Percentiles rank a stretch among this genome's conserved stretches.
phyloP scores from a whole-genome alignment of 192 early-diverging fungal species.

The Chytriomyces hyalinus region DNA sequence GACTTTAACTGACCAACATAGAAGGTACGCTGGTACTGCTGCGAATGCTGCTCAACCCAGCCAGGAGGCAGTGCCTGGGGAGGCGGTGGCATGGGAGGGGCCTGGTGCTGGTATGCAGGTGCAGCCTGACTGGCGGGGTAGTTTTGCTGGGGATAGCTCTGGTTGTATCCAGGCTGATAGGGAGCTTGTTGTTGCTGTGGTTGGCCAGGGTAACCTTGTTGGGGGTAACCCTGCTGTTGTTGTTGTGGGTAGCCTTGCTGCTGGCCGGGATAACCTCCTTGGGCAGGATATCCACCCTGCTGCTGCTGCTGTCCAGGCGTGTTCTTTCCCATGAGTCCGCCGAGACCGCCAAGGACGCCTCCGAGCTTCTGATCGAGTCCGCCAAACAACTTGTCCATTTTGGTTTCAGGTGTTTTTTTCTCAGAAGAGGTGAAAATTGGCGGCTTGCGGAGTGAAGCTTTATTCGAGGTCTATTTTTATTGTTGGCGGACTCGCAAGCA shows the following conservation, averaged over 20 bases:
- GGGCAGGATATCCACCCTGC: conserved; percentile 6
- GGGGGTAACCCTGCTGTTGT: background rate
- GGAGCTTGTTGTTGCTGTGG: background rate
- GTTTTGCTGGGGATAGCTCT: conserved; percentile 11
- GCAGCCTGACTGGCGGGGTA: background rate
- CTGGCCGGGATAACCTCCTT: background rate
- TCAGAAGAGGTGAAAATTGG: no score
- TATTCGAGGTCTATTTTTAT: no score
- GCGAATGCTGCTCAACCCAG: conserved; percentile 40
- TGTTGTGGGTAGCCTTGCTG: conserved; percentile 10
- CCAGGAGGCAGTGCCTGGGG: conserved; percentile 36
- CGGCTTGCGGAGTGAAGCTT: no score
- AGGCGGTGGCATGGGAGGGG: background rate
- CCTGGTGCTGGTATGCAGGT: background rate
- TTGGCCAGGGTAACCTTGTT: background rate
- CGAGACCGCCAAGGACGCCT: conserved; percentile 2
- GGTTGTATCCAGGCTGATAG: background rate
- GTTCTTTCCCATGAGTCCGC: background rate
- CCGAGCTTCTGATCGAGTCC: conserved; percentile 3
- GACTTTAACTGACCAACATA: conserved; percentile 38
- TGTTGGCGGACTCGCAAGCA: no score
- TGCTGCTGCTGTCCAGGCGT: background rate
- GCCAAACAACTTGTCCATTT: no score
- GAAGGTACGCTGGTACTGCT: conserved; percentile 39
- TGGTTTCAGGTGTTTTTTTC: no score